Conservation (phyloP, 768 basidiomycete species). For the Coprinopsis cinerea region DNA sequence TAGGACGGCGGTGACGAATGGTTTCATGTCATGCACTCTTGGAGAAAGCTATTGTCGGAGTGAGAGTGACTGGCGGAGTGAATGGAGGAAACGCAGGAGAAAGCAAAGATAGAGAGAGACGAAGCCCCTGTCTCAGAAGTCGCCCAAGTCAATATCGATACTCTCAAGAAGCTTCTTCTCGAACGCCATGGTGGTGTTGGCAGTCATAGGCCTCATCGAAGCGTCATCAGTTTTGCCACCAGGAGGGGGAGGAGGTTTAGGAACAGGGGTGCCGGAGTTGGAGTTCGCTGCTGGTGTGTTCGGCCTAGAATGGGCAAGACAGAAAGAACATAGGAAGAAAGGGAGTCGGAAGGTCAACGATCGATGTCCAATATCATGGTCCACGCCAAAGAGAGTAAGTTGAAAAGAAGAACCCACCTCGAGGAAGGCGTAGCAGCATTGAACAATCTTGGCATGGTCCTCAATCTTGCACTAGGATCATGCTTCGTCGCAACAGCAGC, state of each 20-base stretch:
- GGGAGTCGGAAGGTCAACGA: slow-evolving; percentile 4
- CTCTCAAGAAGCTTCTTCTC: slow-evolving; percentile 56
- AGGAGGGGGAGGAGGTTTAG: slow-evolving; percentile 12
- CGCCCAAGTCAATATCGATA: slow-evolving; percentile 73
- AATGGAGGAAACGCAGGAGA: neutral
- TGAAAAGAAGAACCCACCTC: slow-evolving; percentile 41
- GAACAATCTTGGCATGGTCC: slow-evolving; percentile 55
- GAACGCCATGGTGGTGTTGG: slow-evolving; percentile 35
- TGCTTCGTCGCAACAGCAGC: slow-evolving; percentile 25
- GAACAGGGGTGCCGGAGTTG: slow-evolving; percentile 16
- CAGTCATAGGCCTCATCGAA: slow-evolving; percentile 6
- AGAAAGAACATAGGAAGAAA: neutral
- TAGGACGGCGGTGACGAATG: too few relatives aligned
- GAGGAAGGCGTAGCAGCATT: slow-evolving; percentile 39
- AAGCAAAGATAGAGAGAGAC: neutral
- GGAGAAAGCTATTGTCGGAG: too few relatives aligned
- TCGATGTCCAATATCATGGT: neutral
- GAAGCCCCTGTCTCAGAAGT: slow-evolving; percentile 43
- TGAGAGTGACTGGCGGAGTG: neutral
- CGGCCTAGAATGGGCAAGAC: too few relatives aligned
- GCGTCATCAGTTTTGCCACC: slow-evolving; percentile 16
- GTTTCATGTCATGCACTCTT: too few relatives aligned
- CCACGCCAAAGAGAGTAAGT: neutral
- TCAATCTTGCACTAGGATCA: slow-evolving; percentile 66
- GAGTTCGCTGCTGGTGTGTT: slow-evolving; percentile 38